phyloP scores from a whole-genome alignment of 2,329 filamentous ascomycete species.

The Chrysoporthe austroafricana region DNA sequence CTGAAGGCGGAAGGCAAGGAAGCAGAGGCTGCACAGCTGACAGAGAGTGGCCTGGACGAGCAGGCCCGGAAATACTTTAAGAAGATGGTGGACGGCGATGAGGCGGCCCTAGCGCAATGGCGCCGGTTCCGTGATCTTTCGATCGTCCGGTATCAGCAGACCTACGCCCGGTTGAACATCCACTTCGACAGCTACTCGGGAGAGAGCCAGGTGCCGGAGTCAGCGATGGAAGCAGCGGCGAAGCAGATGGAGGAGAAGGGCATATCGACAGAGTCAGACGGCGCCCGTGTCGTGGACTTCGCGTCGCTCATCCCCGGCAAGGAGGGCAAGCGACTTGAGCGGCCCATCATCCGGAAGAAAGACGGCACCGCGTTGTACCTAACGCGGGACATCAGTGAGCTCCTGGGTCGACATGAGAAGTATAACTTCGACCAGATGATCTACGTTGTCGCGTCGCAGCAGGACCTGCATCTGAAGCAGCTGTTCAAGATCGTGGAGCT shows the following conservation, averaged over 20 bases:
- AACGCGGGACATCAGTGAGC: slow-evolving; percentile 77
- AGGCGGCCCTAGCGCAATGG: slow-evolving; percentile 64
- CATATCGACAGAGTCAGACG: slow-evolving; percentile 71
- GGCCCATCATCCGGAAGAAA: slow-evolving; percentile 71
- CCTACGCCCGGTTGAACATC: slow-evolving; percentile 73
- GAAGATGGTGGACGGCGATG: slow-evolving; percentile 70
- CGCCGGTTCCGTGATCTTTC: slow-evolving; percentile 68
- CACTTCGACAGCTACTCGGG: slow-evolving; percentile 74
- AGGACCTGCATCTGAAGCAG: slow-evolving; percentile 74
- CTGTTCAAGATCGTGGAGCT: slow-evolving; percentile 78
- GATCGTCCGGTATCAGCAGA: slow-evolving; percentile 68
- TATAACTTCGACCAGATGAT: slow-evolving; percentile 79
- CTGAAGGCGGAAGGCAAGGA: slow-evolving; percentile 59
- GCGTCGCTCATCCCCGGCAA: slow-evolving; percentile 68
- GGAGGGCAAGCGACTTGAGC: slow-evolving; percentile 70
- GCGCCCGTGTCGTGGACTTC: slow-evolving; percentile 74
- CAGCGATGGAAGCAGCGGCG: slow-evolving; percentile 67
- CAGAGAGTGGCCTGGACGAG: slow-evolving; percentile 63
- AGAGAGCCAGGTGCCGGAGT: slow-evolving; percentile 72
- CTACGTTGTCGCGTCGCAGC: slow-evolving; percentile 74
- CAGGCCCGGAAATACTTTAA: slow-evolving; percentile 75
- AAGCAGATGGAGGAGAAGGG: slow-evolving; percentile 65
- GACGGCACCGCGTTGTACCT: slow-evolving; percentile 79
- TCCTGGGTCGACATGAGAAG: slow-evolving; percentile 65
- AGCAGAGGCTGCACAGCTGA: slow-evolving; percentile 51